Evolutionary conservation across 345 rosid species (phyloP), one percentile per base, ranked within the genome.

Genomic region (Hibiscus mutabilis): DNA sequence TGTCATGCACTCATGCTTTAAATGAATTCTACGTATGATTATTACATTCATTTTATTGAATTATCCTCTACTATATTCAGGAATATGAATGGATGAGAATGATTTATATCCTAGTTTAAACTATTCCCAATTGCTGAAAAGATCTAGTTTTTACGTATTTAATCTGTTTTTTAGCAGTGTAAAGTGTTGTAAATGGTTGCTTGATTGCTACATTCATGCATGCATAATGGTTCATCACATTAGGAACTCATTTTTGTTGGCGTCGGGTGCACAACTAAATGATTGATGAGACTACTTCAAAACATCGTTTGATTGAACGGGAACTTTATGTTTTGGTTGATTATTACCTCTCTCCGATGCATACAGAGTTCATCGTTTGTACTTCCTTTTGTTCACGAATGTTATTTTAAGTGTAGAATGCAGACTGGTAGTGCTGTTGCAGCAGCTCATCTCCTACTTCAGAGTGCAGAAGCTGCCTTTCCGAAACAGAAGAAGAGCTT

Each of bases 401-500:
- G 19, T 53, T 55, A 27, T 33, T 66, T 70, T 27, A 16, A 52
- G 12, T 31, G 46, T 76, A 94, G 97, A 67, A 76, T 86, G 78
- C 85, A 84, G 88, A 90, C 88, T 14, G 21, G 82, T 40, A 82
- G 79, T 33, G 95, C 88, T 19, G 84, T 81, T 77, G 82, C 95
- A 55, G 96, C 96, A 7, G 89, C 92, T 33, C 88, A 85, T 68
- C 76, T 75, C 66, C 88, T 94, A 27, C 47, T 82, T 52, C 92
- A 84, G 78, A 86, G 91, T 72, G 89, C 86, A 9, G 93, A 90
- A 78, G 82, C 87, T 13, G 74, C 75, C 12, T 61, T 94, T 67
- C 98, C 97, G 0, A 94, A 94, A 85, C 97, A 94, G 82, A 91
- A 86, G 86, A 94, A 82, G 78, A 89, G 75, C 74, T 69, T 84